Evolutionary conservation across 441 rosid species (phyloP), one percentile per base, ranked within the genome.

Genomic region (Manihot esculenta): DNA sequence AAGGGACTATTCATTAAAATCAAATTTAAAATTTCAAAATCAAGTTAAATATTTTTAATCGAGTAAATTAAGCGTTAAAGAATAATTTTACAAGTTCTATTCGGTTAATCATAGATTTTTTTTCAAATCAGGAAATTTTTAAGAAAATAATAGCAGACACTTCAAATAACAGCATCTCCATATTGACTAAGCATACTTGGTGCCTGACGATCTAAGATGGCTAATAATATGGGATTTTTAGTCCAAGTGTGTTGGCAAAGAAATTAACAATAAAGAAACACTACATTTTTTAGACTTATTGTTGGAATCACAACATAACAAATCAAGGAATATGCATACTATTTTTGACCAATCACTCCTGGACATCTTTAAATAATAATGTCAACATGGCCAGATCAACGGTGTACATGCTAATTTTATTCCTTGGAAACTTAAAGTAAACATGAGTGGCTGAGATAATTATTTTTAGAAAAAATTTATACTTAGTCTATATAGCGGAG

Each of bases 261-360:
- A 49, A 23, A 70, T 17, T 35, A 30, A 14, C 6, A 48, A n/a
- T 48, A 13, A 56, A 53, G 44, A n/a, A n/a, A n/a, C n/a, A n/a
- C n/a, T n/a, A n/a, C n/a, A n/a, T n/a, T n/a, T n/a, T n/a, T n/a
- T n/a, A 23, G 20, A 23, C 26, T 63, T 42, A 45, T n/a, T n/a
- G 38, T 44, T 12, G 17, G 11, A 23, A 47, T 5, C 1, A 38
- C 7, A 47, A 38, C 3, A 15, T 9, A 3, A 48, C 0, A n/a
- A 26, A 24, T 38, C 23, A 18, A 4, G 5, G 5, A 7, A 66
- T 11, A 0, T 26, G 10, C 21, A 21, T 14, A 30, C 49, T 23
- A 67, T 53, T 55, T 13, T 67, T 67, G 71, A 67, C 62, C 62
- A 55, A 9, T 15, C 2, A 67, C n/a, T 50, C 12, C 18, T 18